phyloP scores from a whole-genome alignment of 2,329 filamentous ascomycete species.

The Elsinoe australis region DNA sequence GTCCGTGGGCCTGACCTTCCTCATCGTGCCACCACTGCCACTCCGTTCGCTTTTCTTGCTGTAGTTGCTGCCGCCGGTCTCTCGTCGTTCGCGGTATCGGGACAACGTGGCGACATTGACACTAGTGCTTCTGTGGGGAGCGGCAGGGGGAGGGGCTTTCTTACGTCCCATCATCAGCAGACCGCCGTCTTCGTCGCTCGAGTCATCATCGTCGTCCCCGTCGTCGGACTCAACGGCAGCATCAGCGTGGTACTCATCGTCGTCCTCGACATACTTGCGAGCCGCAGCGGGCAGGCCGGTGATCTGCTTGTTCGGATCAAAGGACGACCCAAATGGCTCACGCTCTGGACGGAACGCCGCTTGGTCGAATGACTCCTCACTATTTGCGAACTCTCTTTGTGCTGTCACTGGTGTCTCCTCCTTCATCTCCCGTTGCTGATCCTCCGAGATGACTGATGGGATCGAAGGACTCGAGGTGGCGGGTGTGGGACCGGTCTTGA shows the following conservation, averaged over 20 bases:
- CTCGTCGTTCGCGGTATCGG: constrained; percentile 26
- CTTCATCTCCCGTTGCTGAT: constrained; percentile 3
- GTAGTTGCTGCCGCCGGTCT: constrained; percentile 27
- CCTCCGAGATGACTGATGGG: constrained; percentile 35
- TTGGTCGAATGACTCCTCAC: constrained; percentile 1
- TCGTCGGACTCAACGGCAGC: constrained; percentile 15
- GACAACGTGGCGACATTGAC: constrained; percentile 34
- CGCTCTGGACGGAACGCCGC: not conserved
- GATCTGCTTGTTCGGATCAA: not conserved
- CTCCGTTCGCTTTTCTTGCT: constrained; percentile 39
- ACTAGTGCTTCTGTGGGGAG: constrained; percentile 27
- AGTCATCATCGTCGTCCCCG: constrained; percentile 9
- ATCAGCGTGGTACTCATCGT: constrained; percentile 14
- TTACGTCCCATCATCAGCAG: constrained; percentile 32
- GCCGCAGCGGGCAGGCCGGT: not conserved
- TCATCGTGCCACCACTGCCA: constrained; percentile 45
- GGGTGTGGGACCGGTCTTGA: constrained; percentile 39
- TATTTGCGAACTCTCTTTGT: not conserved
- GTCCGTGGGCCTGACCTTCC: constrained; percentile 33
- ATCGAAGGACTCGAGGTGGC: constrained; percentile 47
- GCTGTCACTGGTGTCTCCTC: constrained; percentile 1
- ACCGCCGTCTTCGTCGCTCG: constrained; percentile 21
- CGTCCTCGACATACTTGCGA: not conserved
- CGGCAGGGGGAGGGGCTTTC: constrained; percentile 21
- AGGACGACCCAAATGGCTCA: not conserved